A percentile compares a stretch with the other conserved stretches of the same genome.
phyloP scores from a whole-genome alignment of 257 asterid genomes.

The Forsythia suspensa region DNA sequence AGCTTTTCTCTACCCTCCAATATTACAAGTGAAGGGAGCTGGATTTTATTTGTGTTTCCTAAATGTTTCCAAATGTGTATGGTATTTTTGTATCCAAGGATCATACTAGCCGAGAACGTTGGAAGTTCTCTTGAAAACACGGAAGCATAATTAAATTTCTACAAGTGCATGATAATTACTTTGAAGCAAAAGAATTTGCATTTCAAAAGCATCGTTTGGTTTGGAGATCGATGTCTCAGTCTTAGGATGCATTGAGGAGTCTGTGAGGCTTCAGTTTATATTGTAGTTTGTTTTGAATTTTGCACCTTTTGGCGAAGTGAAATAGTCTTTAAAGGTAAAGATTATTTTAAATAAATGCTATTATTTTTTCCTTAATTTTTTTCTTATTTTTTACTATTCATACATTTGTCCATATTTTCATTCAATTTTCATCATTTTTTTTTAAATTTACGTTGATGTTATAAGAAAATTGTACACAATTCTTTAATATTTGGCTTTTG shows the following conservation, averaged over 20 bases:
- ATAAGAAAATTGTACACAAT: no score
- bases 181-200: neutral
- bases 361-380: no score
- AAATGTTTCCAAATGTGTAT: neutral
- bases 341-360: no score
- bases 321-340: neutral
- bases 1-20: neutral
- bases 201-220: conserved; percentile 9
- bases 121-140: neutral
- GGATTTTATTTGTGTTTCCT: conserved; percentile 11
- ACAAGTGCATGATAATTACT: conserved; percentile 1
- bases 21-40: neutral
- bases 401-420: no score
- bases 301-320: neutral
- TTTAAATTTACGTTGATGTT: no score
- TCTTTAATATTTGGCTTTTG: no score
- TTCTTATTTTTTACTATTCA: no score
- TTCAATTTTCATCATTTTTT: no score
- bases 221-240: neutral
- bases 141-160: neutral
- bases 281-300: neutral
- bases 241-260: neutral
- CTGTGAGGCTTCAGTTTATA: conserved; percentile 10
- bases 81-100: no score
- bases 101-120: neutral